These are phyloP conservation scores for Alloascoidea hylecoeti DNA, from an alignment of 805 yeast genomes.

Conservation along the genomic window DNA sequence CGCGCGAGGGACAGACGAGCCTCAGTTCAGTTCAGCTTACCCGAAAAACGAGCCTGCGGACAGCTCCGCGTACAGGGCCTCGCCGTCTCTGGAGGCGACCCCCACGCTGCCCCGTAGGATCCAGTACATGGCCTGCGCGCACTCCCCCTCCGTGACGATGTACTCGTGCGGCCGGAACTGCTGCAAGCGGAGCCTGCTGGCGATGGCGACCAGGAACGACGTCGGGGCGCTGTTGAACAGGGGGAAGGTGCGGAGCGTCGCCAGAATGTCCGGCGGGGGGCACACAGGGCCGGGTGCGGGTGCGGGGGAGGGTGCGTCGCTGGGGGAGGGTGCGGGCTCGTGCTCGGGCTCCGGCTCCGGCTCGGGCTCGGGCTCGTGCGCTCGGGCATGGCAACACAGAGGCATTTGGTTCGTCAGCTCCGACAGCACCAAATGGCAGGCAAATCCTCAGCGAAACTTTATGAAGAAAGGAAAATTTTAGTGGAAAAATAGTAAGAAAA, in stretches of 20 bases:
- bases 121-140: constrained; percentile 70
- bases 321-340: too few relatives aligned
- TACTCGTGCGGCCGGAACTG: constrained; percentile 57
- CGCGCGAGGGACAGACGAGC: not conserved
- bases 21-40: not conserved
- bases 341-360: too few relatives aligned
- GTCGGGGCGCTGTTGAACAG: constrained; percentile 55
- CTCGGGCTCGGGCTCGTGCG: too few relatives aligned
- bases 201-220: constrained; percentile 44
- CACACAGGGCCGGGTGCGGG: too few relatives aligned
- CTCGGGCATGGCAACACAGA: too few relatives aligned
- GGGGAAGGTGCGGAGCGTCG: constrained; percentile 41
- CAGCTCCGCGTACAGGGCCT: constrained; percentile 57
- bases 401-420: too few relatives aligned
- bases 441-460: too few relatives aligned
- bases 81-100: constrained; percentile 71
- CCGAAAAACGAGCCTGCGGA: constrained; percentile 64
- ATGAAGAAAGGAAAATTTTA: too few relatives aligned
- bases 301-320: too few relatives aligned
- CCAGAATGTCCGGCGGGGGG: constrained; percentile 45
- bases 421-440: too few relatives aligned
- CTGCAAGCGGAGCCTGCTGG: constrained; percentile 39
- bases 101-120: constrained; percentile 61
- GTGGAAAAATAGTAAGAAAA: too few relatives aligned
- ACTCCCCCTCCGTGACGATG: constrained; percentile 59